These are phyloP conservation scores for Cucurbitaria berberidis DNA, from an alignment of 2,329 filamentous ascomycete species.

Conservation along the genomic window DNA sequence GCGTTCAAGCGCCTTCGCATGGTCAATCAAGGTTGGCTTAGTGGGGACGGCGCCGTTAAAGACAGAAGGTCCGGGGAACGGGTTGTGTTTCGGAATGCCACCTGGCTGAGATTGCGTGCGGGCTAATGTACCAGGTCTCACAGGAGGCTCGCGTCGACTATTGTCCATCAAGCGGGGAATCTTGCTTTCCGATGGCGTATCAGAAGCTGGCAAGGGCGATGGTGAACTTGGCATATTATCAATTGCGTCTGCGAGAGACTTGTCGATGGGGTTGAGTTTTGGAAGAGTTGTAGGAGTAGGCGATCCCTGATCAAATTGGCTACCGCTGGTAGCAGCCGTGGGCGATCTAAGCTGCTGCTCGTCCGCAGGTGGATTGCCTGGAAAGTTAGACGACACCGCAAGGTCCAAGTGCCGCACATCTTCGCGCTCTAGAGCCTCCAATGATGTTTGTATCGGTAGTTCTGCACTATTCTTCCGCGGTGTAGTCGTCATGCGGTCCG, in stretches of 20 bases:
- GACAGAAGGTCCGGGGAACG: slow-evolving; percentile 23
- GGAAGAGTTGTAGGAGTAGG: slow-evolving; percentile 37
- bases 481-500: slow-evolving; percentile 14
- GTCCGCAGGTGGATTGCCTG: slow-evolving; percentile 24
- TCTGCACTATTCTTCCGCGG: slow-evolving; percentile 17
- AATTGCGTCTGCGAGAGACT: slow-evolving; percentile 41
- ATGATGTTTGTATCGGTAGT: slow-evolving; percentile 35
- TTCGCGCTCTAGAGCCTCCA: slow-evolving; percentile 54
- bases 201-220: slow-evolving; percentile 21
- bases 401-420: slow-evolving; percentile 68
- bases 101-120: slow-evolving; percentile 49
- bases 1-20: slow-evolving; percentile 64
- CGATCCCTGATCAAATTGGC: slow-evolving; percentile 30
- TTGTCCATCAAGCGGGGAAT: slow-evolving; percentile 49
- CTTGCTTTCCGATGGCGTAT: slow-evolving; percentile 40
- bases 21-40: slow-evolving; percentile 42
- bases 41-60: slow-evolving; percentile 25
- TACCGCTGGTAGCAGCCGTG: slow-evolving; percentile 26
- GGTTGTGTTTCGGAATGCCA: slow-evolving; percentile 31
- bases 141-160: slow-evolving; percentile 37
- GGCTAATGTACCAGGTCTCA: slow-evolving; percentile 32
- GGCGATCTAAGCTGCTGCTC: slow-evolving; percentile 38
- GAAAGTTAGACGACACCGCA: slow-evolving; percentile 56
- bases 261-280: slow-evolving; percentile 45
- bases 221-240: slow-evolving; percentile 44